Percentiles rank a stretch among this genome's conserved stretches.
These are phyloP conservation scores for Solanum infundibuliforme DNA, from an alignment of 257 asterid genomes.

Conservation along the genomic window DNA sequence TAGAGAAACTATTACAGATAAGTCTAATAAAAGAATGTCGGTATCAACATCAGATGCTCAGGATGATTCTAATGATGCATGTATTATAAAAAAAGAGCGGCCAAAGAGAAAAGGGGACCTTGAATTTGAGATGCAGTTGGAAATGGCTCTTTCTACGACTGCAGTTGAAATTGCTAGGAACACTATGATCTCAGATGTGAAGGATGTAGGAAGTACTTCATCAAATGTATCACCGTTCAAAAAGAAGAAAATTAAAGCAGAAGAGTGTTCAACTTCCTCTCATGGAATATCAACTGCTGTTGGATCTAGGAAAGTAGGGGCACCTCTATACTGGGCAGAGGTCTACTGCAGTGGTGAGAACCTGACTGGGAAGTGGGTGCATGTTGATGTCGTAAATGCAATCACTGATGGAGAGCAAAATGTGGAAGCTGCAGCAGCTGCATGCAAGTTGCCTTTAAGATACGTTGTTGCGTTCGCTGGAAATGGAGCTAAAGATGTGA, in stretches of 20 bases:
- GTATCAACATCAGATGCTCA: conserved; percentile 23
- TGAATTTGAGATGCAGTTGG: conserved; percentile 85
- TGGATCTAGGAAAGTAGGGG: conserved; percentile 86
- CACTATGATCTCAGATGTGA: conserved; percentile 12
- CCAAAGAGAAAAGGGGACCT: conserved; percentile 78
- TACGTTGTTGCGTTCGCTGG: conserved; percentile 97
- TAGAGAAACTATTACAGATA: conserved; percentile 13
- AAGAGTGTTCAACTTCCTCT: conserved; percentile 36
- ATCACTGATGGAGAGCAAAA: conserved; percentile 75
- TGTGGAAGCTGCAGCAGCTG: conserved; percentile 94
- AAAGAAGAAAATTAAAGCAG: conserved; percentile 39
- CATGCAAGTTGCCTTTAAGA: conserved; percentile 76
- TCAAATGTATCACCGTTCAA: conserved; percentile 28
- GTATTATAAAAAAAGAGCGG: conserved; percentile 19
- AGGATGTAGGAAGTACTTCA: conserved; percentile 26
- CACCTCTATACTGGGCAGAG: conserved; percentile 97
- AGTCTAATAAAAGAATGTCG: conserved; percentile 18
- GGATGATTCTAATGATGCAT: conserved; percentile 26
- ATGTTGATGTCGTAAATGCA: conserved; percentile 73
- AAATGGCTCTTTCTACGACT: conserved; percentile 84
- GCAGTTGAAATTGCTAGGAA: conserved; percentile 33
- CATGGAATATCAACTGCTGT: conserved; percentile 71
- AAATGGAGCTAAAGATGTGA: conserved; percentile 93
- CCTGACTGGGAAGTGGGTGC: conserved; percentile 94
- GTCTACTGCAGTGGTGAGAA: conserved; percentile 83